These are phyloP conservation scores for Penicillium sp. DNA, from an alignment of 2,329 filamentous ascomycete species.

Conservation along the genomic window DNA sequence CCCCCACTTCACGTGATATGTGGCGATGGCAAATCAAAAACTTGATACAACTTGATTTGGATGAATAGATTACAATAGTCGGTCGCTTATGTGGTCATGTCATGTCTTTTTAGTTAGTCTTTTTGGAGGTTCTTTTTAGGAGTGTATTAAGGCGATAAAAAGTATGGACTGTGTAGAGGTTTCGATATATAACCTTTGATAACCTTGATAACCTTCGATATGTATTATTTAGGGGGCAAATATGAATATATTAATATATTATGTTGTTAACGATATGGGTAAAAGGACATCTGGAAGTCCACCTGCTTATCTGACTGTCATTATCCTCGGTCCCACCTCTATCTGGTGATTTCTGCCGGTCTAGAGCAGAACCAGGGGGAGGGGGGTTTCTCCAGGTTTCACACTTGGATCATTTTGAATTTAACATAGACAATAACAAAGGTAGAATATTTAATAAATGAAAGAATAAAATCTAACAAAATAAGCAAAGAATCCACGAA, in stretches of 20 bases:
- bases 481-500: neutral
- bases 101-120: no score
- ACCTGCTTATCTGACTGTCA: neutral
- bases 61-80: neutral
- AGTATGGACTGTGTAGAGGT: no score
- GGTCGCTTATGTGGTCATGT: no score
- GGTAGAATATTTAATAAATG: neutral
- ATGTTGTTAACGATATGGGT: no score
- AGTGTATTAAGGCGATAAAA: no score
- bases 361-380: neutral
- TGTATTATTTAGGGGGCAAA: neutral
- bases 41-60: neutral
- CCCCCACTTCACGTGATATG: constrained; percentile 20
- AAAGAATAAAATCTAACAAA: neutral
- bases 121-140: no score
- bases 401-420: neutral
- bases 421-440: neutral
- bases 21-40: constrained; percentile 12
- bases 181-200: no score
- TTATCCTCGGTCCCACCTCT: constrained; percentile 2
- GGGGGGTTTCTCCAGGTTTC: neutral
- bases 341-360: constrained; percentile 5
- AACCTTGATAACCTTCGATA: no score
- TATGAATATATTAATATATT: neutral
- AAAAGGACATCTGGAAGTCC: no score